phyloP scores from a whole-genome alignment of 768 basidiomycete genomes.

The Podaxis sp. region DNA sequence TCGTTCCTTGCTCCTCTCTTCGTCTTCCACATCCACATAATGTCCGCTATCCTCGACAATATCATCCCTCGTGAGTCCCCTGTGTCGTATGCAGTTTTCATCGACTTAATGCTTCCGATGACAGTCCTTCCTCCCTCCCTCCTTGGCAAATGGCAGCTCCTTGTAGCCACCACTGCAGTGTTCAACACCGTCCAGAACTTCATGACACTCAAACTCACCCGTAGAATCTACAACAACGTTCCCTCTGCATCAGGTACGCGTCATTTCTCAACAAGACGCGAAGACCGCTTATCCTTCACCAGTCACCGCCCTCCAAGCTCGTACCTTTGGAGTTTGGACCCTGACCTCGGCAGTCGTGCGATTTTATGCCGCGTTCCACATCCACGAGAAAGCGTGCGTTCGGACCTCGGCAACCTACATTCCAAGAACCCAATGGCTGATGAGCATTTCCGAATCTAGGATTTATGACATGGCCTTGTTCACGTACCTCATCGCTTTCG shows the following conservation, averaged over 20 bases:
- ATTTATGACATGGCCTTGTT: slow-evolving; percentile 87
- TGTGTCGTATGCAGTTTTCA: neutral
- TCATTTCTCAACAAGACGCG: slow-evolving; percentile 2
- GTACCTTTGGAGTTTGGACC: slow-evolving; percentile 93
- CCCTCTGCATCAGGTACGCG: slow-evolving; percentile 35
- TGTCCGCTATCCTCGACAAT: slow-evolving; percentile 20
- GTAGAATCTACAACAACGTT: slow-evolving; percentile 65
- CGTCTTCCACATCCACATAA: neutral
- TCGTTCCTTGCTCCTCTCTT: neutral
- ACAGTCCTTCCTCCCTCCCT: slow-evolving; percentile 61
- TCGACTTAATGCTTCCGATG: slow-evolving; percentile 2
- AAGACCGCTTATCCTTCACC: slow-evolving; percentile 12
- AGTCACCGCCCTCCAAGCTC: slow-evolving; percentile 87
- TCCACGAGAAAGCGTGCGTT: slow-evolving; percentile 75
- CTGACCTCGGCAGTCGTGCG: slow-evolving; percentile 81
- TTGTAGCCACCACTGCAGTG: slow-evolving; percentile 72
- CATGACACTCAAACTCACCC: slow-evolving; percentile 71
- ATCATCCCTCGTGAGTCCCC: slow-evolving; percentile 22
- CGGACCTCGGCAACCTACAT: neutral
- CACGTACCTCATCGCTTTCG: slow-evolving; percentile 88
- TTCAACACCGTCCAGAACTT: slow-evolving; percentile 90
- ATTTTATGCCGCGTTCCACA: slow-evolving; percentile 86
- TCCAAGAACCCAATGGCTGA: neutral
- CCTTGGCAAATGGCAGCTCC: slow-evolving; percentile 86
- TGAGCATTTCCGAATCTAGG: slow-evolving; percentile 38